Evolutionary conservation across 164 flowering plant species (phyloP), one percentile per base, ranked within the genome.

Genomic region (Magnolia officinalis): DNA sequence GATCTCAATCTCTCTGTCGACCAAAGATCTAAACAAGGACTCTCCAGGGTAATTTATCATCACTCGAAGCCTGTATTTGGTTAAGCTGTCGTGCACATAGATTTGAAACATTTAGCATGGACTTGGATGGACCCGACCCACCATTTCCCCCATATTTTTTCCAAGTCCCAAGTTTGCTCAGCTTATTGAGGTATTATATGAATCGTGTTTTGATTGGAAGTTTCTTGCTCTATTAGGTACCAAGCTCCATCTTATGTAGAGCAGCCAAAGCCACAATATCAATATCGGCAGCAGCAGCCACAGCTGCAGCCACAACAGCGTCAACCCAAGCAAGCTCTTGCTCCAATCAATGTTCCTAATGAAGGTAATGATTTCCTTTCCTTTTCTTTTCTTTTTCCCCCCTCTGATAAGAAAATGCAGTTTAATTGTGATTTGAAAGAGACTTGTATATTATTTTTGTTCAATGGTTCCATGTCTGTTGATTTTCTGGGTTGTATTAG

Each of bases 1-100:
- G 93, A 93, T 95, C 70, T 88, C 97, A 50, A 90, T 95, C 75
- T 84, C 96, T 58, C 82, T 95, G 69, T 92, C 98, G 24, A 77
- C 86, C 2, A 79, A 68, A 50, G 96, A 87, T 82, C 86, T 91
- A 26, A 85, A 92, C 90, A 86, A 84, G 73, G 88, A 79, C 55
- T 91, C 97, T 77, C 93, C 97, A 20, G 98, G 97, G 98, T 93
- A 84, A 14, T 72, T 73, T 64, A 4, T n/a, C 8, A 26, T 20
- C 26, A 67, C 71, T n/a, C 29, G 2, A 4, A 23, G 16, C 31
- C 16, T 61, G 18, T 52, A 37, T 16, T n/a, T 72, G 11, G n/a
- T 37, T 37, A 37, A 37, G 45, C 45, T 37, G 45, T 37, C 45
- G 6, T 37, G 23, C 29, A n/a, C 19, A 68, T 74, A 21, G 8